Evolutionary conservation across 2,329 filamentous ascomycete genomes (phyloP).

Genomic region (Penicillium sp.): DNA sequence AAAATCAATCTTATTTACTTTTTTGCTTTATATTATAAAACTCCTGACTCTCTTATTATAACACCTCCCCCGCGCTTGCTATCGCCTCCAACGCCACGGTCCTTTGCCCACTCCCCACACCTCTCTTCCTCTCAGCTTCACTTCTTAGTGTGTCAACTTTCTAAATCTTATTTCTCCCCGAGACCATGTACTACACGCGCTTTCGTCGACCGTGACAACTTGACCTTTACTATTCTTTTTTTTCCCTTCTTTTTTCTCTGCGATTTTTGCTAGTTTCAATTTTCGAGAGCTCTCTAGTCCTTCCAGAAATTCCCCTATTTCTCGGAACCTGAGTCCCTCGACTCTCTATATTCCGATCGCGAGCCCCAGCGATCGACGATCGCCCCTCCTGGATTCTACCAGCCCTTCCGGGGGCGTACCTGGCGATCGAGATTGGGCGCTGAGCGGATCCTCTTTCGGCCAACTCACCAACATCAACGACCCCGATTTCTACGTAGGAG

Average conservation of each 20-base stretch:
- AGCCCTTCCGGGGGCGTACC: constrained; percentile 46
- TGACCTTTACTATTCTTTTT: neutral
- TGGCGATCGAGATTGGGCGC: constrained; percentile 50
- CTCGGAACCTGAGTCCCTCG: constrained; percentile 7
- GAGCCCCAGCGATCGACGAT: constrained; percentile 32
- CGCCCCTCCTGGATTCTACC: constrained; percentile 52
- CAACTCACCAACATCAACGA: constrained; percentile 30
- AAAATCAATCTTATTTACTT: constrained; percentile 8
- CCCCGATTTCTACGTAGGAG: constrained; percentile 38
- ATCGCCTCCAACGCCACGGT: constrained; percentile 20
- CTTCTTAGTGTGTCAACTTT: neutral
- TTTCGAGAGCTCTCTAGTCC: neutral
- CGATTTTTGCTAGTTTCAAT: neutral
- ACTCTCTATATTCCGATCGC: constrained; percentile 26
- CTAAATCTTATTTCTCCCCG: neutral
- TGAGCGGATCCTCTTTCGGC: constrained; percentile 35
- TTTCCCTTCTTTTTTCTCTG: neutral
- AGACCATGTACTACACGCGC: constrained; percentile 23
- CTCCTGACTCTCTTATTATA: constrained; percentile 10
- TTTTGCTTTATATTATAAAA: neutral
- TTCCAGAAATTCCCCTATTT: constrained; percentile 1
- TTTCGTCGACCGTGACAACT: constrained; percentile 19
- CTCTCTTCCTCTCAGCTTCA: neutral
- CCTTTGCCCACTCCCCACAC: constrained; percentile 11
- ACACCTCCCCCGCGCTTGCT: constrained; percentile 18